A percentile compares a stretch with the other conserved stretches of the same genome.
phyloP scores from a whole-genome alignment of 495 filamentous ascomycete species.

The Polyplosphaeria fusca region DNA sequence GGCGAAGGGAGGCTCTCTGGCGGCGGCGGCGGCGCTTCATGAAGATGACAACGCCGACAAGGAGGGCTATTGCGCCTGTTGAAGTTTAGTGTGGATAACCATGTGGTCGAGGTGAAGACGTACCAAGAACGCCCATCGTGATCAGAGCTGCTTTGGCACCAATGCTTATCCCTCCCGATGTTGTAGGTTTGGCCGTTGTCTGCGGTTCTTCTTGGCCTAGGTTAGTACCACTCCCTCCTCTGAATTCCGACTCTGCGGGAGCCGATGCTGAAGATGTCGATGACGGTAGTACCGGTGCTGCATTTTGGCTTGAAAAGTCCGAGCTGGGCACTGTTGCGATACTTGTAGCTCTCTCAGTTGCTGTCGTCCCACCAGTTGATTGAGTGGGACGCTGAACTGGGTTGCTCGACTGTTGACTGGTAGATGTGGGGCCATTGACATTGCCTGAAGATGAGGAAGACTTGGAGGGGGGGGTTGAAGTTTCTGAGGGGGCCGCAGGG shows the following conservation, averaged over 20 bases:
- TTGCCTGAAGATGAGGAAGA: not conserved
- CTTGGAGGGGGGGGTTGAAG: not conserved
- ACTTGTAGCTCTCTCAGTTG: no score
- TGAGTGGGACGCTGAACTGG: no score
- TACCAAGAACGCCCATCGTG: conserved; percentile 21
- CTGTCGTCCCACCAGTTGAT: no score
- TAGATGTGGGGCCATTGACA: not conserved
- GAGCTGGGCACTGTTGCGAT: no score
- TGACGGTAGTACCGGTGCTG: not conserved
- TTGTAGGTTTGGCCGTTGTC: not conserved
- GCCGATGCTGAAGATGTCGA: not conserved
- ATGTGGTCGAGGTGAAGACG: not conserved
- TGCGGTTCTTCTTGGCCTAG: not conserved
- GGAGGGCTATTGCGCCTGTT: conserved; percentile 16
- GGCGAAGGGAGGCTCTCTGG: not conserved
- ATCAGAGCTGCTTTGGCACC: conserved; percentile 28
- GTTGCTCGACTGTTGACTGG: not conserved
- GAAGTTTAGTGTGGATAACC: not conserved
- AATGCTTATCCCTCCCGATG: conserved; percentile 11
- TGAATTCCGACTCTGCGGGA: not conserved
- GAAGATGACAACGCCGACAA: conserved; percentile 10
- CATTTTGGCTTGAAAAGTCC: not conserved
- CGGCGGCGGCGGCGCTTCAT: conserved; percentile 6
- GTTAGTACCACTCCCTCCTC: not conserved
- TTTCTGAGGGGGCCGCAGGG: no score